Evolutionary conservation across 2,329 filamentous ascomycete genomes (phyloP).

Genomic region (Neoscytalidium dimidiatum): DNA sequence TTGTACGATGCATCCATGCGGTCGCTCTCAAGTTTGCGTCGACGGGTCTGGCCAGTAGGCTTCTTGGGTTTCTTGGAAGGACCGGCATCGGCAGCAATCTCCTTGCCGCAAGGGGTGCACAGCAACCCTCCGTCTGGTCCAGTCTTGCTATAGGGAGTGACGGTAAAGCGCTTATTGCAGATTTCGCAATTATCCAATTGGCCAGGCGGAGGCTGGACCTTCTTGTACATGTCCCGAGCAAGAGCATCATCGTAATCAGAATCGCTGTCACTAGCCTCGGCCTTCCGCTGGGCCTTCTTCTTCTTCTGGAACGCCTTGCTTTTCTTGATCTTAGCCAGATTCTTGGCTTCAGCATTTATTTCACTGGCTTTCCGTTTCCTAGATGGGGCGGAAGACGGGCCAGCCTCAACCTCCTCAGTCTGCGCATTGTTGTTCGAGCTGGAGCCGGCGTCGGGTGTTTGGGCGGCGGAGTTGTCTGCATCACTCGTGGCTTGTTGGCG

Average conservation of each 20-base stretch:
- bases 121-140: constrained; percentile 84
- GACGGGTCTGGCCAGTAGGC: constrained; percentile 59
- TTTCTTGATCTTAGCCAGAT: constrained; percentile 42
- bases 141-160: constrained; percentile 83
- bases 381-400: constrained; percentile 25
- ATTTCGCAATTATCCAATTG: constrained; percentile 87
- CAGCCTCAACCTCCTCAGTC: constrained; percentile 32
- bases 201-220: constrained; percentile 66
- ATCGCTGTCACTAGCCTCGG: constrained; percentile 46
- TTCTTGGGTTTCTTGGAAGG: constrained; percentile 60
- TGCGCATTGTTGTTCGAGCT: constrained; percentile 54
- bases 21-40: constrained; percentile 79
- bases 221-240: constrained; percentile 56
- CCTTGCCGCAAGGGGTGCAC: constrained; percentile 78
- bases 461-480: constrained; percentile 34
- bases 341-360: constrained; percentile 13
- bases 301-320: constrained; percentile 54
- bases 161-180: constrained; percentile 86
- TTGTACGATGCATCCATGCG: constrained; percentile 74
- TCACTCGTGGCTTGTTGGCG: constrained; percentile 41
- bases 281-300: constrained; percentile 49
- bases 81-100: constrained; percentile 68
- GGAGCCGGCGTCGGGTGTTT: constrained; percentile 35
- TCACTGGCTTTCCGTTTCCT: constrained; percentile 44
- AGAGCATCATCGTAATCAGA: constrained; percentile 50